Percentiles rank a stretch among this genome's conserved stretches.
Evolutionary conservation across 805 yeast species (phyloP).

Genomic region (Suhomyces xylopsoci): DNA sequence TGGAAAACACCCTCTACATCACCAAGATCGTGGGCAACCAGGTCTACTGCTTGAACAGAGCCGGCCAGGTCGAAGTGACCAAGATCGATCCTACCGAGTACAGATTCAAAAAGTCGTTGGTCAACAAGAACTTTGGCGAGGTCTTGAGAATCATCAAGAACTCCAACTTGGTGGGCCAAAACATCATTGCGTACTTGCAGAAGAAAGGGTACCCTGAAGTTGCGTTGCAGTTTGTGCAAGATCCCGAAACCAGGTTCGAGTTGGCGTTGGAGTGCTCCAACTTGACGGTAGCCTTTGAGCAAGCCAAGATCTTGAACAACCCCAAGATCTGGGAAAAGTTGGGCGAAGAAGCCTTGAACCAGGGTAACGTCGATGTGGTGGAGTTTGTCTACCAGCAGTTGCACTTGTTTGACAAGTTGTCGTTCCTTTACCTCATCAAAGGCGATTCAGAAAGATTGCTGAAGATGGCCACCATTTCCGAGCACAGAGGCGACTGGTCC

Average conservation of each 20-base stretch:
- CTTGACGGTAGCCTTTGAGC: slow-evolving; percentile 78
- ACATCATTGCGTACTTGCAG: slow-evolving; percentile 91
- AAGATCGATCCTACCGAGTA: slow-evolving; percentile 94
- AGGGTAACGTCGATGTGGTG: slow-evolving; percentile 82
- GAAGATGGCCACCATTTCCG: slow-evolving; percentile 88
- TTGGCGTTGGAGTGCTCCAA: slow-evolving; percentile 93
- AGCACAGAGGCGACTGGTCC: slow-evolving; percentile 75
- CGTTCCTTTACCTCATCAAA: slow-evolving; percentile 80
- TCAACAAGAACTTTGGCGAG: slow-evolving; percentile 86
- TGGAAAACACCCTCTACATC: slow-evolving; percentile 84
- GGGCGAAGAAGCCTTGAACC: slow-evolving; percentile 81
- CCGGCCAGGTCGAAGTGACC: slow-evolving; percentile 76
- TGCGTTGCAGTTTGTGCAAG: slow-evolving; percentile 95
- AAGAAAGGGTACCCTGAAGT: slow-evolving; percentile 96
- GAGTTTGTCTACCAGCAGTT: slow-evolving; percentile 88
- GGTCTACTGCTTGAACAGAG: slow-evolving; percentile 80
- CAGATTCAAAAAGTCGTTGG: slow-evolving; percentile 89
- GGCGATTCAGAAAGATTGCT: slow-evolving; percentile 75
- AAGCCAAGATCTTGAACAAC: slow-evolving; percentile 75
- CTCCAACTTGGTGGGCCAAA: slow-evolving; percentile 94
- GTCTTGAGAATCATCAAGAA: slow-evolving; percentile 83
- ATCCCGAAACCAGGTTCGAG: slow-evolving; percentile 93
- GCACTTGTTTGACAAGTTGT: slow-evolving; percentile 80
- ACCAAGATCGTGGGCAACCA: slow-evolving; percentile 65
- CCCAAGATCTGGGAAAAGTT: slow-evolving; percentile 74